Base-by-base conservation (phyloP, 2,329 filamentous ascomycete genomes). In the Tolypocladium amazonense region DNA sequence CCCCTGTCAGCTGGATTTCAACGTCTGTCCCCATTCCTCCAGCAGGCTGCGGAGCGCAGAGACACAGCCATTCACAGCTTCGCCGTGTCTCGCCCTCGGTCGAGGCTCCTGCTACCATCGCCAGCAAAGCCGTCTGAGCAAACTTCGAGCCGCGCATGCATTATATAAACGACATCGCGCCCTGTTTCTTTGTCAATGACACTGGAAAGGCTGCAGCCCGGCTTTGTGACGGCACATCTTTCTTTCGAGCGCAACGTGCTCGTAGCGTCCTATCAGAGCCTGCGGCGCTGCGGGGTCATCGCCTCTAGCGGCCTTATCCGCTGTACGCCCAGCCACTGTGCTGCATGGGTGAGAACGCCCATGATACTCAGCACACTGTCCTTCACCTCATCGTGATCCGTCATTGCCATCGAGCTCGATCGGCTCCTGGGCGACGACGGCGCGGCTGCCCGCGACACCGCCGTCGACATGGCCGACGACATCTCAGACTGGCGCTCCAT, bases 401-500 rank as follows among this genome's bases (percentile, higher is more conserved):
- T n/a, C 27, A 20, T 33, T 12, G 18, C 33, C 27, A 1, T 52
- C 3, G 27, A 18, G 27, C 3, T 18, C 47, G 7, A 33, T 18
- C n/a, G 50, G 8, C 50, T 35, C 50, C 8, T 53, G 23, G 25
- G 15, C 45, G 14, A 50, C 45, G 45, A 30, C 27, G 50, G 50
- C 50, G 50, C 47, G 3, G 45, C 45, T 50, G 45, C 15, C 47
- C 7, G 27, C 50, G 18, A 35, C 27, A n/a, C 8, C 6, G 27
- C 30, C 20, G 50, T 35, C 18, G 56, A 41, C 30, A 65, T 61
- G 60, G 62, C 58, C 52, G n/a, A 47, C 47, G 58, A 57, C 35
- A 89, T 90, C 66, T 80, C 71, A 59, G 72, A 81, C 60, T 90
- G 87, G 87, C 78, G 82, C 56, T 89, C 87, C 20, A 89, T 90